A percentile compares a stretch with the other conserved stretches of the same genome.
phyloP scores from a whole-genome alignment of 2,329 filamentous ascomycete species.

The Amauroascus verrucosus region DNA sequence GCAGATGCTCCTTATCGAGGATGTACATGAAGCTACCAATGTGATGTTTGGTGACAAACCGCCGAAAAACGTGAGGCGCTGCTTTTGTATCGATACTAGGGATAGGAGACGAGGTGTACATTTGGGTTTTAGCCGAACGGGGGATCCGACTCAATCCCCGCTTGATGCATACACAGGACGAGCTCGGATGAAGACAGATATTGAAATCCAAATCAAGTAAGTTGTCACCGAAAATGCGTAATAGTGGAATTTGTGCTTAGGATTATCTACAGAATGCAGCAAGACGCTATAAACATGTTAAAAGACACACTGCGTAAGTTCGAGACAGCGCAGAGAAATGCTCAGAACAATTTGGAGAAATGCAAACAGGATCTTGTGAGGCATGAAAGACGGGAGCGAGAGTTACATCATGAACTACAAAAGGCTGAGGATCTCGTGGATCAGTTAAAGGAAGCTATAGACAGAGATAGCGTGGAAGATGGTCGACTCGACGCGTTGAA shows the following conservation, averaged over 20 bases:
- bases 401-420: conserved; percentile 49
- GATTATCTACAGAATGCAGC: conserved; percentile 31
- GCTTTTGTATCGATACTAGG: conserved; percentile 53
- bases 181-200: conserved; percentile 71
- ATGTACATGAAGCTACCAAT: conserved; percentile 54
- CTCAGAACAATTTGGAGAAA: conserved; percentile 41
- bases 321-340: conserved; percentile 39
- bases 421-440: conserved; percentile 52
- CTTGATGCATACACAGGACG: conserved; percentile 44
- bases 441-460: conserved; percentile 56
- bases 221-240: conserved; percentile 6
- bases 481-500: conserved; percentile 52
- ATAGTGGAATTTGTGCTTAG: conserved; percentile 6
- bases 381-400: conserved; percentile 39
- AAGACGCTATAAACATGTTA: conserved; percentile 43
- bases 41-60: conserved; percentile 55
- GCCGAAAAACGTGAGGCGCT: conserved; percentile 62
- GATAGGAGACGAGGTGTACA: conserved; percentile 53
- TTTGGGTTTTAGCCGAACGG: conserved; percentile 43
- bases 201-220: conserved; percentile 54
- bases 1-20: conserved; percentile 66
- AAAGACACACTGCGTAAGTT: conserved; percentile 46
- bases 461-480: conserved; percentile 51
- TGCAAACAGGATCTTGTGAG: conserved; percentile 42
- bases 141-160: conserved; percentile 43